These are phyloP conservation scores for Lindgomyces ingoldianus DNA, from an alignment of 495 filamentous ascomycete genomes.

Conservation along the genomic window DNA sequence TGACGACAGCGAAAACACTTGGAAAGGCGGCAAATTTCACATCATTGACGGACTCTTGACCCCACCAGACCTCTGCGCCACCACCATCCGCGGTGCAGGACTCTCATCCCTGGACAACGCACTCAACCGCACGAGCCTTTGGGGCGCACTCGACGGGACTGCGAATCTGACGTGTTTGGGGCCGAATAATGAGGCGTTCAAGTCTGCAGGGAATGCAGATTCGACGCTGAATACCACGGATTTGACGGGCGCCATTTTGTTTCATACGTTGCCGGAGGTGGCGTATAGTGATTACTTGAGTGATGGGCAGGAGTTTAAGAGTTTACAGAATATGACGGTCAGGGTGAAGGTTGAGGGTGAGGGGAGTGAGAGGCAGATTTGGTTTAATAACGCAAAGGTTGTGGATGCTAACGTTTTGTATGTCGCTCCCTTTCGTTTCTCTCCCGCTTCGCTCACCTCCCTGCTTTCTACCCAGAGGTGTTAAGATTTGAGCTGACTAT, in stretches of 20 bases:
- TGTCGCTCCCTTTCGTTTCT: too few relatives aligned
- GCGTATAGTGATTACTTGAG: constrained; percentile 40
- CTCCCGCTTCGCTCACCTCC: too few relatives aligned
- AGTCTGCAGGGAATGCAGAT: constrained; percentile 38
- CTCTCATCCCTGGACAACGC: constrained; percentile 37
- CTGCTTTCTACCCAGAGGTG: too few relatives aligned
- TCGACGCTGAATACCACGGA: constrained; percentile 22
- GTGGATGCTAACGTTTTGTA: constrained; percentile 41
- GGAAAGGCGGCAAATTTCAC: constrained; percentile 22
- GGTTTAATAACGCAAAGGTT: constrained; percentile 45
- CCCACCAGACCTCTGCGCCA: constrained; percentile 35
- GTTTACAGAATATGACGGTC: constrained; percentile 31
- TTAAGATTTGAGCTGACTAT: constrained; percentile 22
- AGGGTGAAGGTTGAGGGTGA: constrained; percentile 31
- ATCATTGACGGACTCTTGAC: constrained; percentile 34
- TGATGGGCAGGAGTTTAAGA: constrained; percentile 36
- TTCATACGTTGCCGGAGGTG: constrained; percentile 38
- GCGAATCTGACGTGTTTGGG: constrained; percentile 44
- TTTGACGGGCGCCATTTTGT: constrained; percentile 29
- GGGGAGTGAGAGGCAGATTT: constrained; percentile 24
- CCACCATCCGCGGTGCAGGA: constrained; percentile 28
- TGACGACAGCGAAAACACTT: neutral
- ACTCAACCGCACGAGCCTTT: constrained; percentile 33
- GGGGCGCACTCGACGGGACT: constrained; percentile 30
- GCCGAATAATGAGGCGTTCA: constrained; percentile 41